Conservation (phyloP, 78 protist genomes). For the Planoprotostelium fungivorum region DNA sequence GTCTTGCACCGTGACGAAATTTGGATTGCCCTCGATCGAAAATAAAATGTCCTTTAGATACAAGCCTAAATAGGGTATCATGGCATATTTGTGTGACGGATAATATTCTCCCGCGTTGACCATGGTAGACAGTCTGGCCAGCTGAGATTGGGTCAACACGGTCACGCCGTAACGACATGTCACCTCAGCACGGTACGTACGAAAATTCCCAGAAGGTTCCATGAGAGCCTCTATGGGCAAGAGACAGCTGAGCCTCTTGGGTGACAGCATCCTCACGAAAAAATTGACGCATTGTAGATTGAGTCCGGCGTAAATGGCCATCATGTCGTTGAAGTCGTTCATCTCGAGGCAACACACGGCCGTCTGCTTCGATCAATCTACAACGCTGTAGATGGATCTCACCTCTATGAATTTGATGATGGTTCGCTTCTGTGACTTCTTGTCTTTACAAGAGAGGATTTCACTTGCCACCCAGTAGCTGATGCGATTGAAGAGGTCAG, state of each 20-base stretch:
- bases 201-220: not conserved
- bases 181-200: not conserved
- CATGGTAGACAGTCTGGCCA: not conserved
- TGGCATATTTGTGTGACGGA: not conserved
- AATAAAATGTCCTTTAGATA: not conserved
- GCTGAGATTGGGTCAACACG: not conserved
- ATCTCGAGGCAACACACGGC: not conserved
- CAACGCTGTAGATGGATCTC: not conserved
- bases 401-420: not conserved
- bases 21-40: not conserved
- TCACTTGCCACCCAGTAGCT: not conserved
- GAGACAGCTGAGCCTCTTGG: not conserved
- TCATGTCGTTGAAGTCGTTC: not conserved
- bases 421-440: not conserved
- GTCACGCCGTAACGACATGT: not conserved
- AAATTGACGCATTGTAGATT: not conserved
- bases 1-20: not conserved
- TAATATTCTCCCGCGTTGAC: not conserved
- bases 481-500: not conserved
- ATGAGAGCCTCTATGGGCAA: not conserved
- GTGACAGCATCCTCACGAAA: not conserved
- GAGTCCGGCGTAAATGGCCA: not conserved
- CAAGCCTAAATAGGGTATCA: not conserved
- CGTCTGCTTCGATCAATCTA: not conserved
- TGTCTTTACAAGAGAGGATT: not conserved